A percentile compares a stretch with the other conserved stretches of the same genome.
Evolutionary conservation across 2,329 filamentous ascomycete genomes (phyloP).

Genomic region (Zarea fungicola): DNA sequence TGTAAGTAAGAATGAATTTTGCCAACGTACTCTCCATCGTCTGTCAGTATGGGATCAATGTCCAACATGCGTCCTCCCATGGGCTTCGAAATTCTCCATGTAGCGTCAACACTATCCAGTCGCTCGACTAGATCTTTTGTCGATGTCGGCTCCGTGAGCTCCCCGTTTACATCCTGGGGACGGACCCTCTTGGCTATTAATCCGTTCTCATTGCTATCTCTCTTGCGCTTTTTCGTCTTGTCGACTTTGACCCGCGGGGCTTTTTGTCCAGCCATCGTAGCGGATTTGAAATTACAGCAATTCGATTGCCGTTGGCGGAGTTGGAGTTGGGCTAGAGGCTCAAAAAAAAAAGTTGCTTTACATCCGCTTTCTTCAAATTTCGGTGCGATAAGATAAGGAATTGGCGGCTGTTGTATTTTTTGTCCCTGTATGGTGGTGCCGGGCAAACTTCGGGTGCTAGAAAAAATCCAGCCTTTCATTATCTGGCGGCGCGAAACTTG

Average conservation of each 20-base stretch:
- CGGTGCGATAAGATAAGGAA: constrained; percentile 40
- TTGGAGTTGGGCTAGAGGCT: constrained; percentile 2
- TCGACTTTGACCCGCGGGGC: constrained; percentile 29
- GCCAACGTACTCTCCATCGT: constrained; percentile 55
- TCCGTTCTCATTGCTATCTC: constrained; percentile 38
- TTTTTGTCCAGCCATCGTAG: constrained; percentile 33
- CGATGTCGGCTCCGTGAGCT: constrained; percentile 16
- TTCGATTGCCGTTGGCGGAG: constrained; percentile 6
- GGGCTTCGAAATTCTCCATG: constrained; percentile 58
- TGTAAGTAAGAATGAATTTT: not conserved
- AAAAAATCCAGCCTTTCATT: constrained; percentile 8
- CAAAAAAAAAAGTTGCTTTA: constrained; percentile 15
- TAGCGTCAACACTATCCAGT: constrained; percentile 27
- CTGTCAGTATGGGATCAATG: constrained; percentile 57
- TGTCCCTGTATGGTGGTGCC: constrained; percentile 7
- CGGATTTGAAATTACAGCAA: not conserved
- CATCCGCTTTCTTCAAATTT: constrained; percentile 31
- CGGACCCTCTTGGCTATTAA: constrained; percentile 38
- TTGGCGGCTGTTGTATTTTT: constrained; percentile 4
- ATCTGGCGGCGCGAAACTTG: not conserved
- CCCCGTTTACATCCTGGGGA: constrained; percentile 22
- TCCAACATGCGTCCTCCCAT: constrained; percentile 62
- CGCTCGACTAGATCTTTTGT: constrained; percentile 22
- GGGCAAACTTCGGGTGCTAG: constrained; percentile 26
- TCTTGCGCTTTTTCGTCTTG: constrained; percentile 42